These are phyloP conservation scores for Leptodontidium sp. DNA, from an alignment of 2,329 filamentous ascomycete species.

Conservation along the genomic window DNA sequence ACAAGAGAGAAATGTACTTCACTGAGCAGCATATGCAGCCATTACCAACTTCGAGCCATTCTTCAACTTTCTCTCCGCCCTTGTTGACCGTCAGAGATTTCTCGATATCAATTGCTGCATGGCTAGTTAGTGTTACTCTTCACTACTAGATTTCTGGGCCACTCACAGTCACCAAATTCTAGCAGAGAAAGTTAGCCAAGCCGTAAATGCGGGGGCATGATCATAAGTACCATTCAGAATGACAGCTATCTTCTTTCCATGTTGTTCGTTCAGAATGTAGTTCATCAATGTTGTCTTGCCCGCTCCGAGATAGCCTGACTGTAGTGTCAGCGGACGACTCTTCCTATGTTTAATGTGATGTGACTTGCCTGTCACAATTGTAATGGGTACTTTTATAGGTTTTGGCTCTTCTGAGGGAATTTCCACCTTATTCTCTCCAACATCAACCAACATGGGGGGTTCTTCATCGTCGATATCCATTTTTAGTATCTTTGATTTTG, in stretches of 20 bases:
- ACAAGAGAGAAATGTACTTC: constrained; percentile 64
- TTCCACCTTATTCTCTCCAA: constrained; percentile 47
- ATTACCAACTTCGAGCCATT: constrained; percentile 96
- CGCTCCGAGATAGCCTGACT: constrained; percentile 85
- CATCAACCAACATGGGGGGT: constrained; percentile 70
- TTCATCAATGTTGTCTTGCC: constrained; percentile 96
- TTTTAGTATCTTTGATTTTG: constrained; percentile 28
- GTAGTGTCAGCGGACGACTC: constrained; percentile 17
- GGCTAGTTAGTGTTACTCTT: constrained; percentile 20
- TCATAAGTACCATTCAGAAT: constrained; percentile 81
- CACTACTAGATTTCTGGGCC: background rate
- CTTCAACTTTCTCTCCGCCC: constrained; percentile 81
- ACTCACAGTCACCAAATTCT: constrained; percentile 84
- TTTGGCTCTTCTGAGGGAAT: constrained; percentile 57
- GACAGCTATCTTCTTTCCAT: constrained; percentile 97
- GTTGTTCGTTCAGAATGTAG: constrained; percentile 92
- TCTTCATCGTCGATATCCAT: constrained; percentile 74
- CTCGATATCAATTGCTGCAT: constrained; percentile 83
- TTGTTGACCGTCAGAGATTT: constrained; percentile 93
- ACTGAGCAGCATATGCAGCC: constrained; percentile 98
- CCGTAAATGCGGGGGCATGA: constrained; percentile 40
- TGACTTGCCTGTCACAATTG: constrained; percentile 77
- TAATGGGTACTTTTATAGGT: constrained; percentile 78
- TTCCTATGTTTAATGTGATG: background rate
- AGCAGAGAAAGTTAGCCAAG: constrained; percentile 31